Percentiles rank a stretch among this genome's conserved stretches.
phyloP scores from a whole-genome alignment of 2,329 filamentous ascomycete genomes.

The Neonectria neomacrospora region DNA sequence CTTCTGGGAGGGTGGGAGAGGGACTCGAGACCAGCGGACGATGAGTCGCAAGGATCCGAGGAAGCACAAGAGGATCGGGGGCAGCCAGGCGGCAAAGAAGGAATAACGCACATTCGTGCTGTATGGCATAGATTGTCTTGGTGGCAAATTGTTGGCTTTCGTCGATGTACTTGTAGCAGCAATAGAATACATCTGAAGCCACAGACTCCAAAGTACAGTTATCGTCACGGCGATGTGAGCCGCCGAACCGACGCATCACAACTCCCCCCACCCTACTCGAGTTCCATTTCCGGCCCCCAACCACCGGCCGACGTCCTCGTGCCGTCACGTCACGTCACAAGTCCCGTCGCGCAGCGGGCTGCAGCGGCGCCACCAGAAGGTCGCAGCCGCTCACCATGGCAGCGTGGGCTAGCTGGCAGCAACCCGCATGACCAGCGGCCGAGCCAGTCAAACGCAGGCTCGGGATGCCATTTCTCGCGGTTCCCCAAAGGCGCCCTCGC shows the following conservation, averaged over 20 bases:
- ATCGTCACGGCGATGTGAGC: neutral
- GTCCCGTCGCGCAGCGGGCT: slow-evolving; percentile 24
- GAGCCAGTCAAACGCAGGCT: slow-evolving; percentile 9
- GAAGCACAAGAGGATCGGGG: slow-evolving; percentile 73
- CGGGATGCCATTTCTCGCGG: slow-evolving; percentile 2
- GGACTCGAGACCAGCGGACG: slow-evolving; percentile 74
- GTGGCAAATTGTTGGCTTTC: neutral
- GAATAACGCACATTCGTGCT: neutral
- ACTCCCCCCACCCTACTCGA: neutral
- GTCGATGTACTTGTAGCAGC: slow-evolving; percentile 9
- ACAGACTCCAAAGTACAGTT: slow-evolving; percentile 4
- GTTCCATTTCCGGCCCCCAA: slow-evolving; percentile 18
- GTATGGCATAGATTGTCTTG: neutral
- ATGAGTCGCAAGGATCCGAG: slow-evolving; percentile 83
- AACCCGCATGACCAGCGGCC: slow-evolving; percentile 15
- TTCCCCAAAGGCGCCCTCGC: neutral
- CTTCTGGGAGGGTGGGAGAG: slow-evolving; percentile 90
- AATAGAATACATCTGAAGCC: slow-evolving; percentile 13
- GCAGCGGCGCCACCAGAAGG: slow-evolving; percentile 14
- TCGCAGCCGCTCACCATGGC: slow-evolving; percentile 19
- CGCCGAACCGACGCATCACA: slow-evolving; percentile 11
- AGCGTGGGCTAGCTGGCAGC: neutral
- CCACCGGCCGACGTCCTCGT: slow-evolving; percentile 2
- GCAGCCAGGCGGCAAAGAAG: slow-evolving; percentile 35
- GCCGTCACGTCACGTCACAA: slow-evolving; percentile 25